Base-by-base conservation (phyloP, 371 early-diverging fungal species). In the Capniomyces stellatus region DNA sequence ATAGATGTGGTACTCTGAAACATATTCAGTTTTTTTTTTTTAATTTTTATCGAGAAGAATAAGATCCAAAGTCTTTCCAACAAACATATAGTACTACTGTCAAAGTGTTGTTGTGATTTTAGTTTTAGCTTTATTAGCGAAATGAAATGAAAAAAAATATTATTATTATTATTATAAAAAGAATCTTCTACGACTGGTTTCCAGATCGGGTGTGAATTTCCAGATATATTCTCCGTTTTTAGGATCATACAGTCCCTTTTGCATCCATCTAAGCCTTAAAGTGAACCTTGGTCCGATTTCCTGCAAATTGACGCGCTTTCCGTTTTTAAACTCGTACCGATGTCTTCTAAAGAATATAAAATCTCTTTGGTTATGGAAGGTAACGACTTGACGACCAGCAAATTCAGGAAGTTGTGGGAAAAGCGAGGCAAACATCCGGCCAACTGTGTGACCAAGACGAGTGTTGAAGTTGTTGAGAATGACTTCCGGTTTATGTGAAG, bases 291-390 rank as follows among this genome's bases (percentile, higher is more conserved):
- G 99, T 0, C 99, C 99, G 22, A 98, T 66, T 68, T 98, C 95
- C 64, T 96, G 92, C 61, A 99, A 61, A 43, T 87, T 86, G 27
- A 82, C 89, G 31, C 81, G 75, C 61, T 97, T 85, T 1, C 87
- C 83, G 64, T 85, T 84, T 55, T 77, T 75, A 67, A 97, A 95
- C 48, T 89, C 81, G 65, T 97, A 87, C 77, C 88, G 81, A 64
- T 98, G 98, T 31, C 98, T 76, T 64, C 98, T 77, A 63, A 99
- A 95, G 69, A 96, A 98, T 55, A 99, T 92, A 62, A 96, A 99
- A 69, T 99, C 99, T 43, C 98, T 88, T 67, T 98, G 96, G 62
- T 98, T 98, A 64, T 97, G 97, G 71, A 98, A 87, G 3, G 98
- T 98, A 3, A 81, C 89, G 10, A 85, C 96, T 63, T 98, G 97